Evolutionary conservation across 768 basidiomycete genomes (phyloP), one percentile per base, ranked within the genome.

Genomic region (Tulasnella sp.): DNA sequence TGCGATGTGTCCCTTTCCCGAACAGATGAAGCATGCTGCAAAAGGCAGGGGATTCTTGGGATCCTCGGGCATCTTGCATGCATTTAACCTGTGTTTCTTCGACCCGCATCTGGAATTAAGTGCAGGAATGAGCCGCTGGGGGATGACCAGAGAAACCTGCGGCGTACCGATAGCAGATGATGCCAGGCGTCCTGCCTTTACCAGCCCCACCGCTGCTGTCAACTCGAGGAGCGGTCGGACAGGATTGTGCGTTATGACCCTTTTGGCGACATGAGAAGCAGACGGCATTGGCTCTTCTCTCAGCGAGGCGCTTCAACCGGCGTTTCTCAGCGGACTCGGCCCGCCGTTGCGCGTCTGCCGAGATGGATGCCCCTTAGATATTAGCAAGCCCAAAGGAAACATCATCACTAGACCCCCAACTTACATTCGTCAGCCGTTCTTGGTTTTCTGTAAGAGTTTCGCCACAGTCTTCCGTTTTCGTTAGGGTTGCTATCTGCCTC

Each of bases 11-110:
- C 97, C 97, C 82, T 89, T 92, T 4, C 87, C 88, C 4, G 90
- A 90, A 84, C 97, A 98, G 27, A 98, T 93, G 84, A 96, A 98
- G 85, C 97, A 98, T 4, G 92, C 93, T 0, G 97, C 96, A 82
- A 91, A 96, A 0, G 96, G 97, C 3, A 95, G 87, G 0, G 93
- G 92, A 79, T 94, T 88, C 24, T 83, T 84, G 16, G 89, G 87
- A 84, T 95, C 89, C 27, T 86, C 86, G 6, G 90, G 88, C 82
- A 91, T 91, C 80, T 88, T 91, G 85, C 97, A 98, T 44, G 87
- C 88, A n/a, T 94, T 91, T 1, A 98, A 88, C 19, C 88, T 92
- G 82, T 98, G 96, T 76, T 87, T 89, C 7, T 87, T 88, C 2
- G 95, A 95, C 71, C 95, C 93, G 82, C 96, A 98, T 82, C 96